A percentile compares a stretch with the other conserved stretches of the same genome.
Conservation (phyloP, 768 basidiomycete species). For the Pleurotus cornucopiae region DNA sequence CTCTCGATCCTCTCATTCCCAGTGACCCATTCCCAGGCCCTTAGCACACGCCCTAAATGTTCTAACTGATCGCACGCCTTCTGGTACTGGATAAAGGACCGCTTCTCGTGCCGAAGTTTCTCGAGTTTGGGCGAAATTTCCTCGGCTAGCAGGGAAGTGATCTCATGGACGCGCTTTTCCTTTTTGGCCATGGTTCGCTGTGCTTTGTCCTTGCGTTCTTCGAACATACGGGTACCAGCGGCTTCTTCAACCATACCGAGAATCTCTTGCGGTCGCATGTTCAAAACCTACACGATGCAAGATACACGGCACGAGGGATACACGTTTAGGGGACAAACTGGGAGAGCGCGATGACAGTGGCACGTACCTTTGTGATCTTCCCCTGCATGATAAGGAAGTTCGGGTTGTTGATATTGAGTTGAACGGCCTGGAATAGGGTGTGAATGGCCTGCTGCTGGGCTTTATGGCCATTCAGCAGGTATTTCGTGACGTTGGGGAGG, state of each 20-base stretch:
- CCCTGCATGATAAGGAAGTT: conserved; percentile 99
- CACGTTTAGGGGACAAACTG: not conserved
- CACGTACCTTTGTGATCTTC: conserved; percentile 87
- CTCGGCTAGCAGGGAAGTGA: conserved; percentile 72
- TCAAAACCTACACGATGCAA: conserved; percentile 58
- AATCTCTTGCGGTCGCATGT: conserved; percentile 98
- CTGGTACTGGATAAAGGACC: conserved; percentile 84
- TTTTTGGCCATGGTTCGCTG: conserved; percentile 96
- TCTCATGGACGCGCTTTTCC: conserved; percentile 91
- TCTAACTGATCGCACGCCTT: conserved; percentile 88
- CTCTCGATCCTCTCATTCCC: conserved; percentile 44
- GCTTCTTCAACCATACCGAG: conserved; percentile 99
- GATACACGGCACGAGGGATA: not conserved
- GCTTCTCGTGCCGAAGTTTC: conserved; percentile 84
- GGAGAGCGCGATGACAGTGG: not conserved
- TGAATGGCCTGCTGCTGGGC: conserved; percentile 81
- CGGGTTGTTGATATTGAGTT: conserved; percentile 99
- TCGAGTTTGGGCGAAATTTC: conserved; percentile 95
- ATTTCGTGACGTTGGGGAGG: conserved; percentile 90
- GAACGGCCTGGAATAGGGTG: conserved; percentile 91
- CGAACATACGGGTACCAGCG: conserved; percentile 98
- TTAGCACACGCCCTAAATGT: conserved; percentile 71
- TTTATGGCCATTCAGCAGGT: conserved; percentile 95
- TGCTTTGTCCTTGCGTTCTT: conserved; percentile 96
- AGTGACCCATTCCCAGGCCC: conserved; percentile 87